Conservation (phyloP, 371 early-diverging fungal species). For the Mucor lusitanicus region DNA sequence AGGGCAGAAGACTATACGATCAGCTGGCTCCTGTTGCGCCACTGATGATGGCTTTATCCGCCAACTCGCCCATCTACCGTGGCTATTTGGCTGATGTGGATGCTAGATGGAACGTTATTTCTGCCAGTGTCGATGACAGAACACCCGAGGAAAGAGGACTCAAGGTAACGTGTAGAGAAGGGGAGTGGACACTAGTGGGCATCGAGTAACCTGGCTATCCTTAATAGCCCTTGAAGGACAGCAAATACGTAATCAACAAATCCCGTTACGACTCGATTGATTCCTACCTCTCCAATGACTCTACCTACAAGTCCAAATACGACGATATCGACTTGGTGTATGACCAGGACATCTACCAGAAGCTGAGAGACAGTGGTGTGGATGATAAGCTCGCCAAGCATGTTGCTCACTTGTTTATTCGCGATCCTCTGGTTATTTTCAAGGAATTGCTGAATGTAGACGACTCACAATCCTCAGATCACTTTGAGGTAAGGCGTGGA, state of each 20-base stretch:
- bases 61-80: conserved; percentile 93
- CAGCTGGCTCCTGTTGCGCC: conserved; percentile 94
- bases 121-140: conserved; percentile 95
- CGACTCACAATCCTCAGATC: conserved; percentile 82
- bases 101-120: conserved; percentile 98
- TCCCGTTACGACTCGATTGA: conserved; percentile 98
- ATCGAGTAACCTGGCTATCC: neutral
- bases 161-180: conserved; percentile 45
- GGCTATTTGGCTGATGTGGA: conserved; percentile 97
- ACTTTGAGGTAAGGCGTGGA: conserved; percentile 80
- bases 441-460: conserved; percentile 89
- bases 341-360: conserved; percentile 78
- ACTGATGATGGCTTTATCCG: conserved; percentile 95
- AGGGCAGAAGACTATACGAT: conserved; percentile 95
- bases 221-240: conserved; percentile 72
- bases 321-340: conserved; percentile 91
- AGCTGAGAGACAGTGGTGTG: conserved; percentile 71
- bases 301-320: conserved; percentile 83
- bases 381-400: conserved; percentile 94
- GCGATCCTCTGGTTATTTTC: conserved; percentile 98
- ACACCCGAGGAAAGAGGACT: conserved; percentile 92
- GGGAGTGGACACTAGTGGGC: neutral
- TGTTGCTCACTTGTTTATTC: conserved; percentile 96
- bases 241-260: conserved; percentile 85
- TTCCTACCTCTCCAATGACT: conserved; percentile 85